These are phyloP conservation scores for Hibiscus syriacus DNA, from an alignment of 345 rosid genomes.

Conservation along the genomic window DNA sequence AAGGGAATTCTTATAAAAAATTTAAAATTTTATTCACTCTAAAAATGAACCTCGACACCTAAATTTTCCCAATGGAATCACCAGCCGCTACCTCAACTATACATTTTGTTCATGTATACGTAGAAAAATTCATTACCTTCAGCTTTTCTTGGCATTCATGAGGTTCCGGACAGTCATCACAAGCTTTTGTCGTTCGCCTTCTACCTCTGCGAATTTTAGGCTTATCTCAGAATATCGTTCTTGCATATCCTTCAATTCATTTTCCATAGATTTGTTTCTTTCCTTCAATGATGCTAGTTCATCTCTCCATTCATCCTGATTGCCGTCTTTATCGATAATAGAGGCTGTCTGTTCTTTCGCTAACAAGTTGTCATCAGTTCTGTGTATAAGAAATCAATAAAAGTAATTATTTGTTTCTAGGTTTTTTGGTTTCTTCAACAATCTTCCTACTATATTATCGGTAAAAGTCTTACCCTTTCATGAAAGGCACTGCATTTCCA, in stretches of 20 bases:
- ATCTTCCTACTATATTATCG: background rate
- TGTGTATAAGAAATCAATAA: constrained; percentile 8
- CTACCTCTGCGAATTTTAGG: constrained; percentile 91
- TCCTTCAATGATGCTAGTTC: constrained; percentile 51
- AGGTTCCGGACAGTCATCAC: constrained; percentile 79
- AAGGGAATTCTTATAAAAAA: constrained; percentile 1
- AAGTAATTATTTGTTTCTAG: background rate
- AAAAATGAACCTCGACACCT: constrained; percentile 6
- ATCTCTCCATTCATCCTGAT: constrained; percentile 16
- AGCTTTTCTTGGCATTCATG: constrained; percentile 53
- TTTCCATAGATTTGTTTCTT: constrained; percentile 54
- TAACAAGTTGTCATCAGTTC: constrained; percentile 6
- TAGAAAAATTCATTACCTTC: constrained; percentile 19
- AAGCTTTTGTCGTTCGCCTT: constrained; percentile 96
- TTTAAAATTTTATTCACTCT: constrained; percentile 34
- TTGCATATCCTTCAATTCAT: constrained; percentile 86
- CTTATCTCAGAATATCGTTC: constrained; percentile 83
- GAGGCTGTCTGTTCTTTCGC: constrained; percentile 18
- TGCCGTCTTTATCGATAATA: constrained; percentile 3
- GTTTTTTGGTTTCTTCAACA: background rate
- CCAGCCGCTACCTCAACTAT: constrained; percentile 14
- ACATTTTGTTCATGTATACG: constrained; percentile 27
- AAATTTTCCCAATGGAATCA: background rate
- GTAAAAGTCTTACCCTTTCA: constrained; percentile 29
- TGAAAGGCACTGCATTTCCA: constrained; percentile 11